These are phyloP conservation scores for Rhinocladiella similis DNA, from an alignment of 2,329 filamentous ascomycete species.

Conservation along the genomic window DNA sequence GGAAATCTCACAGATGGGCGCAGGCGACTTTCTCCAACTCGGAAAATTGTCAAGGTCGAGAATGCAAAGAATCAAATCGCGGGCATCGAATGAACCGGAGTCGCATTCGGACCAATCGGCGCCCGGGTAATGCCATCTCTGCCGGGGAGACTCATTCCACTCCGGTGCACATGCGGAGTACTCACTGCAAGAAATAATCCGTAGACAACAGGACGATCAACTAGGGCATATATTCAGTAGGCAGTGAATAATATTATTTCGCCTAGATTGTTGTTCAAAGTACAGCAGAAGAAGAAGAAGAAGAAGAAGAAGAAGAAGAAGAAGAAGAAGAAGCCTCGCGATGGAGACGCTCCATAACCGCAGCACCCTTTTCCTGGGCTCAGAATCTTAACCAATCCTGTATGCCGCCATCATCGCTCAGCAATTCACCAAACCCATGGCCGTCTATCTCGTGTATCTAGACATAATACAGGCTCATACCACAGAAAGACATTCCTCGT, in stretches of 20 bases:
- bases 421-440: too few species aligned
- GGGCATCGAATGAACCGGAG: not conserved
- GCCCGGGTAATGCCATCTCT: not conserved
- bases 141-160: not conserved
- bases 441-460: not conserved
- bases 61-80: not conserved
- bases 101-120: not conserved
- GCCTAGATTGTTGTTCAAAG: too few species aligned
- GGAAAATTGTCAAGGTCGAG: not conserved
- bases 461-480: not conserved
- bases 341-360: not conserved
- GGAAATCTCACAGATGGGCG: not conserved
- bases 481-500: not conserved
- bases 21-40: constrained; percentile 1
- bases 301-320: too few species aligned
- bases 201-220: too few species aligned
- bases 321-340: too few species aligned
- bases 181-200: not conserved
- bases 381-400: not conserved
- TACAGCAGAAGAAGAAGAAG: too few species aligned
- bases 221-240: too few species aligned
- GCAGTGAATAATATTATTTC: too few species aligned
- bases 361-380: not conserved
- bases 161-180: not conserved
- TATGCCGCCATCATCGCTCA: too few species aligned